phyloP scores from a whole-genome alignment of 2,329 filamentous ascomycete species.

The Trichoderma aggressivum region DNA sequence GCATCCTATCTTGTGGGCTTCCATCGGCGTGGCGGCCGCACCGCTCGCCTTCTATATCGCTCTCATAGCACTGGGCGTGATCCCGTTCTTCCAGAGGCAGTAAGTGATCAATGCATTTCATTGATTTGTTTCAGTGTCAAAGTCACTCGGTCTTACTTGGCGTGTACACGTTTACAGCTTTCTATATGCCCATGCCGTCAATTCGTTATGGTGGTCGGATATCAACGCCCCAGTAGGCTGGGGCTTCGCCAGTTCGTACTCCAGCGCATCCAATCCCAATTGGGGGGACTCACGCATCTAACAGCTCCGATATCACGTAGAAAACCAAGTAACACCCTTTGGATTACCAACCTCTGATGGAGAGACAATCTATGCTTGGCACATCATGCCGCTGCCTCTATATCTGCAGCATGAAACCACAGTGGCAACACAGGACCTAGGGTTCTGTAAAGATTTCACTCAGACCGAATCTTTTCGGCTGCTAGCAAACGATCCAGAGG shows the following conservation, averaged over 20 bases:
- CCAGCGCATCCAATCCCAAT: neutral
- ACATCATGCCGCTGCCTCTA: constrained; percentile 74
- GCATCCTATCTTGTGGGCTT: constrained; percentile 30
- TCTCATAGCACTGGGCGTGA: constrained; percentile 63
- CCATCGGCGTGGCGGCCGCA: constrained; percentile 8
- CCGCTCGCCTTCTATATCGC: constrained; percentile 49
- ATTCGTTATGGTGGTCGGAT: constrained; percentile 68
- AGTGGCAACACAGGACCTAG: constrained; percentile 51
- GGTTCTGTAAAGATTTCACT: constrained; percentile 52
- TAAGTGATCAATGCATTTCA: constrained; percentile 42
- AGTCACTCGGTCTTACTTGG: constrained; percentile 18
- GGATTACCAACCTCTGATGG: constrained; percentile 70
- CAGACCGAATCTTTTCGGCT: constrained; percentile 57
- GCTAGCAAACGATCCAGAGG: constrained; percentile 59
- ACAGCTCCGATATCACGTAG: constrained; percentile 39
- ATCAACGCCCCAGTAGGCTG: constrained; percentile 74
- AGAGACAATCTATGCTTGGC: constrained; percentile 83
- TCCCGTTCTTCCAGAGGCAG: constrained; percentile 75
- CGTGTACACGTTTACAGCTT: constrained; percentile 49
- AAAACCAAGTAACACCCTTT: constrained; percentile 87
- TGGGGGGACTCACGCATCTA: neutral
- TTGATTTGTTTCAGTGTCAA: neutral
- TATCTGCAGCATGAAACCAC: constrained; percentile 69
- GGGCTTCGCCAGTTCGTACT: constrained; percentile 71
- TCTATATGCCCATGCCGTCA: constrained; percentile 78